Evolutionary conservation across 1,139 yeast genomes (phyloP).

Genomic region (Pichia sp.): DNA sequence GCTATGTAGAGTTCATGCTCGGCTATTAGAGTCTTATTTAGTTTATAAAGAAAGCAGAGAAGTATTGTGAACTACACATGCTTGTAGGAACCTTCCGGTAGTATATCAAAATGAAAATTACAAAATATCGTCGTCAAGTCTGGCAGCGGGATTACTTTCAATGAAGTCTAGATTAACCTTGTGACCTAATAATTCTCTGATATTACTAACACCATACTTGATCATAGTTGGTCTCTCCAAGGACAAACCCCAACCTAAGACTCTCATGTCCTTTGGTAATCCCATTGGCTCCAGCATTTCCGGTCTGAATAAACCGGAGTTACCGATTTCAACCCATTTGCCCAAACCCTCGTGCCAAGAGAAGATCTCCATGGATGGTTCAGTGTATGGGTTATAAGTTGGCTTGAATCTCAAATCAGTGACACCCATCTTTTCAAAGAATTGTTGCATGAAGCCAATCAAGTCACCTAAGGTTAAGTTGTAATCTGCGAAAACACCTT

Average conservation of each 20-base stretch:
- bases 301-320: conserved; percentile 99
- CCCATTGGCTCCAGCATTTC: conserved; percentile 99
- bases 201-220: conserved; percentile 91
- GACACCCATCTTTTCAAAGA: conserved; percentile 97
- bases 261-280: conserved; percentile 87
- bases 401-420: conserved; percentile 93
- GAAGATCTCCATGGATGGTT: conserved; percentile 96
- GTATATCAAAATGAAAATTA: conserved; percentile 26
- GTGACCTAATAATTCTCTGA: conserved; percentile 91
- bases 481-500: conserved; percentile 97
- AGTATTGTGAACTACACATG: no score
- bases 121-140: conserved; percentile 67
- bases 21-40: no score
- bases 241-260: conserved; percentile 95
- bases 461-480: conserved; percentile 91
- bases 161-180: conserved; percentile 90
- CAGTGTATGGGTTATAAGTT: conserved; percentile 98
- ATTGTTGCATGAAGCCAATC: conserved; percentile 97
- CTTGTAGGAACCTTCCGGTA: no score
- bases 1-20: no score
- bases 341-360: conserved; percentile 93
- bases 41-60: no score
- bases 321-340: conserved; percentile 99
- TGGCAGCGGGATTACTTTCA: conserved; percentile 95
- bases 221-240: conserved; percentile 99